Evolutionary conservation across 75 land plant species (phyloP), one percentile per base, ranked within the genome.

Genomic region (Chamaecyparis obtusa): DNA sequence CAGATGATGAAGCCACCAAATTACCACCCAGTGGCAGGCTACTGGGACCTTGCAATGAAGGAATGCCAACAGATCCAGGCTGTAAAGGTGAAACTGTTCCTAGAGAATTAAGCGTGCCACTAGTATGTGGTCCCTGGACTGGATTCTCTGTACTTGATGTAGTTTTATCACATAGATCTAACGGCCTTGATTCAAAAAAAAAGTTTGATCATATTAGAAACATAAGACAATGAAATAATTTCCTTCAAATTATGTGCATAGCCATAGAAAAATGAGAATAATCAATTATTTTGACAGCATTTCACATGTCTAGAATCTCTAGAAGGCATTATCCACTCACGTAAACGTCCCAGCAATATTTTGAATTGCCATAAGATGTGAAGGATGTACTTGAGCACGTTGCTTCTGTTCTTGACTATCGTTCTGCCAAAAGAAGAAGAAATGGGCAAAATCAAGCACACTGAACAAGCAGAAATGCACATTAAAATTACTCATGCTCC

Each of bases 111-210:
- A 95, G 87, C 48, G 92, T 67, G 75, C 91, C 91, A 86, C 84
- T 89, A 19, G 82, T 60, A 87, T 91, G 95, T 80, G 95, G 39
- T 76, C 90, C 87, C 83, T 74, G 90, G 27, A 85, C 30, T 85
- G 91, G 93, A 91, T 84, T 56, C 9, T 98, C 99, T 76, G 91
- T 89, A 81, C 89, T 91, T 82, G 92, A 69, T 64, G 87, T 16
- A 6, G 88, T 67, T 54, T 60, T 85, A 86, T 98, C 99, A 90
- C 94, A 93, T 35, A 96, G 87, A 87, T 98, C 99, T 87, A 96
- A 91, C 83, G 99, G 99, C 91, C 99, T 98, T 90, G 92, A 92
- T 27, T 27, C 85, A 85, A 49, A 37, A 77, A 86, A 83, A 79
- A 30, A n/a, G 9, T 56, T 80, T 86, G 37, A 32, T 16, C 19